These are phyloP conservation scores for Jackrogersella minutella DNA, from an alignment of 495 filamentous ascomycete species.

Conservation along the genomic window DNA sequence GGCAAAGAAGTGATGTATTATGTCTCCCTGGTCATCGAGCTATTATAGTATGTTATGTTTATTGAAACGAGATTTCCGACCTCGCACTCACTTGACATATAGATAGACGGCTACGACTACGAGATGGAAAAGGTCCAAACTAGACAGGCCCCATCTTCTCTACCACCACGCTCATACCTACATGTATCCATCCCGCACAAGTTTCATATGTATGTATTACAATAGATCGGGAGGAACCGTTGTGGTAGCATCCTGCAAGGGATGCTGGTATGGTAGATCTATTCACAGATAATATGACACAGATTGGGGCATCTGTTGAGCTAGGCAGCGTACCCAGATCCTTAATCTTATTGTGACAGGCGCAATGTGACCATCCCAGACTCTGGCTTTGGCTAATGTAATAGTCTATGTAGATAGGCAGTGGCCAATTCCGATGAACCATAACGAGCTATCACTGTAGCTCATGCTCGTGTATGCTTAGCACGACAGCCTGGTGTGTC, in stretches of 20 bases:
- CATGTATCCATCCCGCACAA: constrained; percentile 1
- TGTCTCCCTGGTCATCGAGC: constrained; percentile 9
- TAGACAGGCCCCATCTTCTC: neutral
- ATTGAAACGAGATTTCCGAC: neutral
- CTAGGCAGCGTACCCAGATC: constrained; percentile 10
- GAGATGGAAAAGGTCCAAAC: neutral
- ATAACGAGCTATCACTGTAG: neutral
- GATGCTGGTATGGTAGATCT: constrained; percentile 2
- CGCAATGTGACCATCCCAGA: constrained; percentile 17
- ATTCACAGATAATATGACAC: constrained; percentile 14
- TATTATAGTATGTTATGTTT: constrained; percentile 11
- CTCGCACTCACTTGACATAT: neutral
- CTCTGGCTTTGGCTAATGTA: neutral
- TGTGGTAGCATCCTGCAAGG: constrained; percentile 17
- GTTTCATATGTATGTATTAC: constrained; percentile 12
- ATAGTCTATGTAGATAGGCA: neutral
- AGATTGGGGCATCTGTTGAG: constrained; percentile 9
- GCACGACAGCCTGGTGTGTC: too few species aligned
- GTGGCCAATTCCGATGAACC: neutral
- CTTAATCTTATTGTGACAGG: constrained; percentile 15
- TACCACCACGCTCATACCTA: constrained; percentile 13
- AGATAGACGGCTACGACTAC: constrained; percentile 4
- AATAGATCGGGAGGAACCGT: constrained; percentile 2
- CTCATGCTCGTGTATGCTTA: neutral
- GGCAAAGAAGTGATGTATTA: constrained; percentile 23